Percentiles rank a stretch among this genome's conserved stretches.
Conservation (phyloP, 2,329 filamentous ascomycete species). For the Botrytis cinerea region DNA sequence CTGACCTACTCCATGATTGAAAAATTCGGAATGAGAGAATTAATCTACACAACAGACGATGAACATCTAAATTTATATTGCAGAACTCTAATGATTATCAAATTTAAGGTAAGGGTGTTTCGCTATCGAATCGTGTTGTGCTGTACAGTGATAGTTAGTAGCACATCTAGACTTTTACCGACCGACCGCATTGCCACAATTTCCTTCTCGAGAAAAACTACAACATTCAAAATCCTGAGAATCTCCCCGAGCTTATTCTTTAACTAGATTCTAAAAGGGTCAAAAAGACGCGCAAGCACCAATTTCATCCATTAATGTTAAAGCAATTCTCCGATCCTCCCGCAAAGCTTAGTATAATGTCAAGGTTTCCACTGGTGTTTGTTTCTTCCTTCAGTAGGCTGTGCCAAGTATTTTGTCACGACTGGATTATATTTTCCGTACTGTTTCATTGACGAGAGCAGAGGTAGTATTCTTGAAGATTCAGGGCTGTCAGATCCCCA, state of each 20-base stretch:
- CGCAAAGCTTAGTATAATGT: conserved; percentile 2
- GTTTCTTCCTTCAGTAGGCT: conserved; percentile 9
- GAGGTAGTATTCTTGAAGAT: not conserved
- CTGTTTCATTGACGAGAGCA: not conserved
- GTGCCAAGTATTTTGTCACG: not conserved
- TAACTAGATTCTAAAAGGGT: not conserved
- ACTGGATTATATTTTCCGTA: not conserved
- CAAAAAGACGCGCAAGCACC: conserved; percentile 12
- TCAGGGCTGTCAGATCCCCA: not conserved
- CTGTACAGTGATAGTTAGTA: not conserved
- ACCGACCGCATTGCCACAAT: not conserved
- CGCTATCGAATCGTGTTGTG: not conserved
- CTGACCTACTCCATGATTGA: not conserved
- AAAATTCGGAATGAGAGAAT: not conserved
- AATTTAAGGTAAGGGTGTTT: not conserved
- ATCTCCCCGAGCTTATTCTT: not conserved
- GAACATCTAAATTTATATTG: not conserved
- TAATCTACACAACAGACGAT: not conserved
- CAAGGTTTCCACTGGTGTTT: not conserved
- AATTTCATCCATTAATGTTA: not conserved
- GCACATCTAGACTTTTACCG: not conserved
- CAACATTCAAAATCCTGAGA: not conserved
- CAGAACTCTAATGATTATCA: not conserved
- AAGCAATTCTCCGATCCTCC: not conserved
- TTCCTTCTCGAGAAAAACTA: not conserved